Percentiles rank a stretch among this genome's conserved stretches.
These are phyloP conservation scores for Lichtheimia ornata DNA, from an alignment of 371 early-diverging fungal species.

Conservation along the genomic window DNA sequence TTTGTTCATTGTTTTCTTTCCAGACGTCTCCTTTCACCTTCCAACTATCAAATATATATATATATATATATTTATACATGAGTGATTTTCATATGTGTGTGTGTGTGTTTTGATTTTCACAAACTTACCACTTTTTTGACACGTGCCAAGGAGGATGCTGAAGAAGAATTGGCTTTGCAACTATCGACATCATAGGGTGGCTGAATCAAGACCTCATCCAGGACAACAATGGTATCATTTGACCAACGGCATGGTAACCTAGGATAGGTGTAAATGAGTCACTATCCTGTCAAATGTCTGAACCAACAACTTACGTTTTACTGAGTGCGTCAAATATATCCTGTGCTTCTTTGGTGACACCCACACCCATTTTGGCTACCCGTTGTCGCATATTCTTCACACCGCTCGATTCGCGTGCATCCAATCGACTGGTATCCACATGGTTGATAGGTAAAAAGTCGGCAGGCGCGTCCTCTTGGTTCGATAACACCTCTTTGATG, in stretches of 20 bases:
- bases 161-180: conserved; percentile 65
- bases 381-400: conserved; percentile 57
- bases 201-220: conserved; percentile 81
- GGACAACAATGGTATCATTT: conserved; percentile 74
- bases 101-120: not conserved
- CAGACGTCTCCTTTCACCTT: conserved; percentile 57
- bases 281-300: no score
- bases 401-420: conserved; percentile 64
- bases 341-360: conserved; percentile 78
- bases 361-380: conserved; percentile 77
- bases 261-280: not conserved
- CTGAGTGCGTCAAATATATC: conserved; percentile 81
- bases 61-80: conserved; percentile 1
- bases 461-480: conserved; percentile 32
- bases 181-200: conserved; percentile 76
- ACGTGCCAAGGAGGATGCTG: conserved; percentile 65
- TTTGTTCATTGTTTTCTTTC: conserved; percentile 24
- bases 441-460: conserved; percentile 27
- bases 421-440: conserved; percentile 60
- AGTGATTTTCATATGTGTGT: not conserved
- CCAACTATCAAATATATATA: conserved; percentile 59
- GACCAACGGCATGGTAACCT: conserved; percentile 85
- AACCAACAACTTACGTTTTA: conserved; percentile 66
- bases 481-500: conserved; percentile 56
- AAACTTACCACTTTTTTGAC: conserved; percentile 76